Evolutionary conservation across 169 alveolate genomes (phyloP), one percentile per base, ranked within the genome.

Genomic region (Eimeria praecox): DNA sequence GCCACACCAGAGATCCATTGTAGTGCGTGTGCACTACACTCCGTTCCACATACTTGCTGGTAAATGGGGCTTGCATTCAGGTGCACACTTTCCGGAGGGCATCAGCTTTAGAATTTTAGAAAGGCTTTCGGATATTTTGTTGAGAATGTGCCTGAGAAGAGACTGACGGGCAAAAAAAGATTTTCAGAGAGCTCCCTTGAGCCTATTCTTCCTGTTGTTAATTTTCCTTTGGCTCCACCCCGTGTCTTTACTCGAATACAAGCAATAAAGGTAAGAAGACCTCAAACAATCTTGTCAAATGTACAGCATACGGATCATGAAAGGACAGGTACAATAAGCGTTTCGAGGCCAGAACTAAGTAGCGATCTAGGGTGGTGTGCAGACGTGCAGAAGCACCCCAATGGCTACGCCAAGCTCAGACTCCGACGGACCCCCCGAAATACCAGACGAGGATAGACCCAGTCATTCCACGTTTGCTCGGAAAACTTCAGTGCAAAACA

Each of bases 371-470:
- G n/a, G 64, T 44, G 44, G 88, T 27, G 62, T 77, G n/a, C 64
- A 40, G 16, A 42, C 24, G 88, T 14, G 64, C 42, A 18, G 88
- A 77, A 77, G 56, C 27, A 77, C 66, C 88, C 88, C 88, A 82
- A 82, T 82, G 91, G 91, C 59, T 33, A 30, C 35, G 30, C 30
- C 69, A 24, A 82, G 75, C 54, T 82, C 91, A 46, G 91, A 82
- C 73, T 82, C 91, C 91, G 91, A 82, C 52, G 52, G 69, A 33
- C 91, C 91, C 73, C 91, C 91, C 18, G 38, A 82, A 27, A 49
- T 54, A 1, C 91, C 91, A 33, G 91, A 52, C 3, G 91, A 82
- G 35, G 75, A 52, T 12, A 33, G 35, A 6, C 33, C 30, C 0
- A 30, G 27, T 20, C 33, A 38, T 10, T 24, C 8, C 27, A 54